A percentile compares a stretch with the other conserved stretches of the same genome.
Conservation (phyloP, 2,329 filamentous ascomycete species). For the Hypoxylon sp. region DNA sequence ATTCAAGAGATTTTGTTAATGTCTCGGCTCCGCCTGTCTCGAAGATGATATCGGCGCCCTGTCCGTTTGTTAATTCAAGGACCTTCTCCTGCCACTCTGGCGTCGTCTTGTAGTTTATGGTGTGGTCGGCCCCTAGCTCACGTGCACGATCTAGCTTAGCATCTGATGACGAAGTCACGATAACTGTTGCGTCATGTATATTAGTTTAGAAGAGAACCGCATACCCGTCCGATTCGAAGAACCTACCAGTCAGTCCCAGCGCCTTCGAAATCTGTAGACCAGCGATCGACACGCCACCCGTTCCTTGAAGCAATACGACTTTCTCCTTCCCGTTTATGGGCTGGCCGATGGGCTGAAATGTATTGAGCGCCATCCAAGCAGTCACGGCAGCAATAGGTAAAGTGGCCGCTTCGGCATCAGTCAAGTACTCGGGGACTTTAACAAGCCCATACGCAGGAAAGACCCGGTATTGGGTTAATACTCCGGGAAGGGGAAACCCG, state of each 20-base stretch:
- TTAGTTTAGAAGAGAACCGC: no score
- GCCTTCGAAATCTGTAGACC: constrained; percentile 64
- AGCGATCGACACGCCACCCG: constrained; percentile 61
- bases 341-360: constrained; percentile 62
- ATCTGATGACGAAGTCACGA: constrained; percentile 63
- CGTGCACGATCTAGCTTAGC: constrained; percentile 53
- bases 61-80: constrained; percentile 52
- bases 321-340: constrained; percentile 54
- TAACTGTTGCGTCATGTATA: constrained; percentile 40
- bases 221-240: background rate
- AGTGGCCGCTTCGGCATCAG: constrained; percentile 66
- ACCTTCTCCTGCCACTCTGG: constrained; percentile 57
- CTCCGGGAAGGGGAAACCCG: constrained; percentile 67
- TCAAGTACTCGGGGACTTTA: constrained; percentile 63
- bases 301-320: constrained; percentile 62
- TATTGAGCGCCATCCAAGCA: constrained; percentile 72
- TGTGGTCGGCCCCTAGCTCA: constrained; percentile 53
- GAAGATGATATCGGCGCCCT: constrained; percentile 54
- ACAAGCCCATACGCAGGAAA: constrained; percentile 66
- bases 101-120: constrained; percentile 59
- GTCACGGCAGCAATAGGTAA: constrained; percentile 70
- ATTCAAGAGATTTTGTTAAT: constrained; percentile 55
- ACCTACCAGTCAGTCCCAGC: constrained; percentile 57
- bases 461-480: constrained; percentile 66
- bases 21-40: constrained; percentile 53